Evolutionary conservation across 1,284 basidiomycete species (phyloP).

Genomic region (Tetrapyrgos nigripes): DNA sequence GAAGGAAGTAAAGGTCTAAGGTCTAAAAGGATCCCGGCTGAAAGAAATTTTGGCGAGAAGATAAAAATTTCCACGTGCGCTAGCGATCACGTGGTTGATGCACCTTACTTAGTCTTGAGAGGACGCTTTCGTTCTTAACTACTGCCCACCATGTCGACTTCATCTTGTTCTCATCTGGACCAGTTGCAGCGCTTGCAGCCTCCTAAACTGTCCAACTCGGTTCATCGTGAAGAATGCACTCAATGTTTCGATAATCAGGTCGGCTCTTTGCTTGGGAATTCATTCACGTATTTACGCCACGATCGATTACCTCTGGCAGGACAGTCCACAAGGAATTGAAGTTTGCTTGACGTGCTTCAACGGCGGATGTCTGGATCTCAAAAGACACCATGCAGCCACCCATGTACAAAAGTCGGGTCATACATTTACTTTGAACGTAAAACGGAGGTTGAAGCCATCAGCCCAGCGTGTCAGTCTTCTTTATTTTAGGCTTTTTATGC

Average conservation of each 20-base stretch:
- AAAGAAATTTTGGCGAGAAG: neutral
- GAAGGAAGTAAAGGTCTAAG: neutral
- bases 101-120: too few relatives aligned
- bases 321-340: constrained; percentile 79
- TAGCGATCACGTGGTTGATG: neutral
- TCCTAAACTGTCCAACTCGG: constrained; percentile 51
- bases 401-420: constrained; percentile 82
- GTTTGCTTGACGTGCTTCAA: constrained; percentile 96
- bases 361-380: constrained; percentile 77
- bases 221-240: constrained; percentile 91
- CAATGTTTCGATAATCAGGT: constrained; percentile 97
- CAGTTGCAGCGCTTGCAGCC: constrained; percentile 45
- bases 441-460: constrained; percentile 73
- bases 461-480: constrained; percentile 65
- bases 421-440: constrained; percentile 82
- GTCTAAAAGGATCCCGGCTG: too few relatives aligned
- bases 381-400: constrained; percentile 72
- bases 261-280: constrained; percentile 22
- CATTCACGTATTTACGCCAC: neutral
- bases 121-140: neutral
- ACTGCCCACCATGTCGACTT: neutral
- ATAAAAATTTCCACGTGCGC: too few relatives aligned
- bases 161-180: constrained; percentile 37
- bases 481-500: constrained; percentile 3
- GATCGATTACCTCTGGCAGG: constrained; percentile 48